Evolutionary conservation across 2,329 filamentous ascomycete species (phyloP).

Genomic region (Fusarium concolor): DNA sequence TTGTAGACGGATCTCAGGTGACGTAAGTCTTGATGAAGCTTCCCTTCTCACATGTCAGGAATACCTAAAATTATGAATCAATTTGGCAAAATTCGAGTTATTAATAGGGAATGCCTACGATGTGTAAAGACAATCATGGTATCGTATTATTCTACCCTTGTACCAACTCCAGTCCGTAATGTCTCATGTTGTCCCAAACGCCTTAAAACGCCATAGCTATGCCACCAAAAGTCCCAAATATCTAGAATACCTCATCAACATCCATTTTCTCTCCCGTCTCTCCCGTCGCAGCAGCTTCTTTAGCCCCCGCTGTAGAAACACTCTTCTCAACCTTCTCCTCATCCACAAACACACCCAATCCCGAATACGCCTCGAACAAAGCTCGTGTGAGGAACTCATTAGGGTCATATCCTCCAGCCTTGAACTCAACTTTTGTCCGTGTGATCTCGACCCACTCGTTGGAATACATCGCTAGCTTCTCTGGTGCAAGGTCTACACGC

Average conservation of each 20-base stretch:
- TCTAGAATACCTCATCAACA: slow-evolving; percentile 60
- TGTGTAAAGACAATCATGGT: slow-evolving; percentile 11
- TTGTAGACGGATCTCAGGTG: neutral
- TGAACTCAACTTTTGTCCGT: slow-evolving; percentile 72
- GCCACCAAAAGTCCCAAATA: slow-evolving; percentile 16
- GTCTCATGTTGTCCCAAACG: slow-evolving; percentile 6
- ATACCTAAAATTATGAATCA: no score
- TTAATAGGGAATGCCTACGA: no score
- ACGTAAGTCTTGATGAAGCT: no score
- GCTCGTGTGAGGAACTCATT: slow-evolving; percentile 84
- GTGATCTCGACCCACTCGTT: slow-evolving; percentile 78
- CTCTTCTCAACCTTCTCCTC: slow-evolving; percentile 72
- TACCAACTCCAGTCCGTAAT: slow-evolving; percentile 11
- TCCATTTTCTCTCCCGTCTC: slow-evolving; percentile 58
- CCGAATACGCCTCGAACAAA: slow-evolving; percentile 89
- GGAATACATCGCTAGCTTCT: slow-evolving; percentile 72
- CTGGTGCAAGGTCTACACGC: slow-evolving; percentile 70
- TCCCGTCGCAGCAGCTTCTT: slow-evolving; percentile 52
- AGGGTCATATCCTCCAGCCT: slow-evolving; percentile 85
- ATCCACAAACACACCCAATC: slow-evolving; percentile 85
- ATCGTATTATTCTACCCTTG: slow-evolving; percentile 11
- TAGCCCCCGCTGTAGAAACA: slow-evolving; percentile 51
- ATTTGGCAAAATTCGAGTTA: no score
- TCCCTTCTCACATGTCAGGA: no score
- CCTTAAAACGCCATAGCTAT: slow-evolving; percentile 46